Evolutionary conservation across 1,284 basidiomycete species (phyloP).

Genomic region (Malassezia furfur): DNA sequence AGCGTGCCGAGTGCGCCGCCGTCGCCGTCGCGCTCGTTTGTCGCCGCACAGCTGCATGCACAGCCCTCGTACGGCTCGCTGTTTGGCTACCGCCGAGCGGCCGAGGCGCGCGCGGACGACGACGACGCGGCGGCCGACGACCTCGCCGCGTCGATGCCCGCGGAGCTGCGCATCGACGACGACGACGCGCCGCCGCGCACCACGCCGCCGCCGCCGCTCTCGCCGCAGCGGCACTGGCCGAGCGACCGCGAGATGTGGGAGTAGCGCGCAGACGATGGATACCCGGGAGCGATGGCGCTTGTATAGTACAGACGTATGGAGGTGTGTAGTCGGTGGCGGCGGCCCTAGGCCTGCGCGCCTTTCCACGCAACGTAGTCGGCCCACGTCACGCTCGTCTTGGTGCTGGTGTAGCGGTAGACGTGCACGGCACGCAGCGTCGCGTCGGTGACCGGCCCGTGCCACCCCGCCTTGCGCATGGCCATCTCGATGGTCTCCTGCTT

Average conservation of each 20-base stretch:
- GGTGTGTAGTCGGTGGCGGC: too few relatives aligned
- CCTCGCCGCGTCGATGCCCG: too few relatives aligned
- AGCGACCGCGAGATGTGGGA: neutral
- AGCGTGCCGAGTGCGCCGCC: neutral
- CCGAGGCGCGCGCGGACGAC: too few relatives aligned
- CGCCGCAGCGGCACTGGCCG: neutral
- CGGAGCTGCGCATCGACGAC: too few relatives aligned
- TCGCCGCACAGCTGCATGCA: neutral
- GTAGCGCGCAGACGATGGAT: neutral
- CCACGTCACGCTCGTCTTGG: constrained; percentile 62
- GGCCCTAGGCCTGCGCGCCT: neutral
- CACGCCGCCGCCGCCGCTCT: neutral
- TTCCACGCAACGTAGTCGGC: constrained; percentile 55
- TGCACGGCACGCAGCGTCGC: constrained; percentile 67
- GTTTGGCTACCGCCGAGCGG: constrained; percentile 1
- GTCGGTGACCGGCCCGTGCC: constrained; percentile 66
- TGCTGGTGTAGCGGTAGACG: constrained; percentile 76
- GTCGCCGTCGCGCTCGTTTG: neutral
- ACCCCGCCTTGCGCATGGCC: constrained; percentile 86
- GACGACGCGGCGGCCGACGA: too few relatives aligned
- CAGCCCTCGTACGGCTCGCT: constrained; percentile 7
- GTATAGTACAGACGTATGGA: too few relatives aligned
- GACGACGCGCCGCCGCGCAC: neutral
- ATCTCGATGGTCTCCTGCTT: constrained; percentile 78
- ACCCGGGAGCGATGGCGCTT: neutral